phyloP scores from a whole-genome alignment of 1,139 yeast species.

The Sugiyamaella japonica region DNA sequence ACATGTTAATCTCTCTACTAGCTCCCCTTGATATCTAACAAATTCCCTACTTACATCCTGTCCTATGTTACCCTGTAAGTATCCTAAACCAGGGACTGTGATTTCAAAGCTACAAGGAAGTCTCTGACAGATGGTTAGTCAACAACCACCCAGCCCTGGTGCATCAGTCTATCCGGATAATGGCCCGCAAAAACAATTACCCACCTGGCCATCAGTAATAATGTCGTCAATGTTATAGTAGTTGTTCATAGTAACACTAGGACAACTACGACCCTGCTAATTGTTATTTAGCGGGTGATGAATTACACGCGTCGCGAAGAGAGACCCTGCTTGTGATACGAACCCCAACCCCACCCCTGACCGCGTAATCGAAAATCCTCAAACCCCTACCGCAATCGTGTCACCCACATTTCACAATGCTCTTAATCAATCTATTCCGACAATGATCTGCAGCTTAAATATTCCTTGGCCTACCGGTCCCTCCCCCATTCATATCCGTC shows the following conservation, averaged over 20 bases:
- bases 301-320: background rate
- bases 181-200: conserved; percentile 24
- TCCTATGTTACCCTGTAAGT: conserved; percentile 80
- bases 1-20: background rate
- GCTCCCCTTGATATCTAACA: background rate
- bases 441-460: background rate
- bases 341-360: background rate
- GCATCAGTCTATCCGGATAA: background rate
- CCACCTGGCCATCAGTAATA: conserved; percentile 63
- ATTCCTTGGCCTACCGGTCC: no score
- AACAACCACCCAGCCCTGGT: background rate
- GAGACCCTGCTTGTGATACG: background rate
- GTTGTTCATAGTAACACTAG: conserved; percentile 31
- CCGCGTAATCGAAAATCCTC: conserved; percentile 2
- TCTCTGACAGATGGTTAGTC: conserved; percentile 45
- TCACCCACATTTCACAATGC: background rate
- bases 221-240: conserved; percentile 89
- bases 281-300: no score
- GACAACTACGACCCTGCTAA: no score
- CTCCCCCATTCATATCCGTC: background rate
- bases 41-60: conserved; percentile 40
- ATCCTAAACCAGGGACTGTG: conserved; percentile 82
- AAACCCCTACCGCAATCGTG: conserved; percentile 10
- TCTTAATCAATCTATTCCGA: background rate
- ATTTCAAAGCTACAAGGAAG: conserved; percentile 78